Conservation (phyloP, 2,329 filamentous ascomycete species). For the Westerdykella sp. region DNA sequence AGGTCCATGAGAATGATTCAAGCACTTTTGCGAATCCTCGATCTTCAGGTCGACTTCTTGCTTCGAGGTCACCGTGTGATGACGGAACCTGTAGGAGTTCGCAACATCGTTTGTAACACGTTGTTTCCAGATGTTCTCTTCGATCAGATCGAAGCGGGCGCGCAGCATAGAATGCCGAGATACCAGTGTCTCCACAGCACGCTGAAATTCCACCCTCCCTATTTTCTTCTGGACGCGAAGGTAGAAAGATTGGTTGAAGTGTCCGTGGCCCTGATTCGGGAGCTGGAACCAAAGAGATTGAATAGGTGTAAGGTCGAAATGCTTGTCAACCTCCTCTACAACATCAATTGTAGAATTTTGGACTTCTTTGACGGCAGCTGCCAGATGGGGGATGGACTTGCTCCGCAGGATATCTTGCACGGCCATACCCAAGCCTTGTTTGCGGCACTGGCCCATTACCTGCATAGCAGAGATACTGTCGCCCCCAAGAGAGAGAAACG, state of each 20-base stretch:
- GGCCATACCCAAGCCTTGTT: constrained; percentile 40
- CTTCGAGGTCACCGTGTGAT: constrained; percentile 16
- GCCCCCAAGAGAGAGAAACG: constrained; percentile 43
- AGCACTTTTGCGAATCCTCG: constrained; percentile 24
- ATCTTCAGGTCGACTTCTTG: constrained; percentile 26
- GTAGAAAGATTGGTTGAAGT: constrained; percentile 34
- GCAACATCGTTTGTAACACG: constrained; percentile 25
- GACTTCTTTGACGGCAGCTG: constrained; percentile 16
- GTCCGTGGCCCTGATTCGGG: constrained; percentile 26
- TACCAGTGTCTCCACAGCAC: constrained; percentile 19
- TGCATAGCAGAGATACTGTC: constrained; percentile 49
- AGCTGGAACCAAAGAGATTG: constrained; percentile 29
- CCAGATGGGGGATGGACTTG: constrained; percentile 39
- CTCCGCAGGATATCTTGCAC: constrained; percentile 46
- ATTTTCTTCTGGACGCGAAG: constrained; percentile 24
- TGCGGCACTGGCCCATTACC: constrained; percentile 44
- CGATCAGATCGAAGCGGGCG: constrained; percentile 21
- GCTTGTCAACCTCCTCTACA: constrained; percentile 22
- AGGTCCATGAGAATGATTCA: constrained; percentile 21
- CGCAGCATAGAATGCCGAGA: constrained; percentile 30
- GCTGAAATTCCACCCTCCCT: constrained; percentile 18
- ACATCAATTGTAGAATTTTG: constrained; percentile 12
- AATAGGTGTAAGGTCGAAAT: constrained; percentile 29
- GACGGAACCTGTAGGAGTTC: constrained; percentile 25
- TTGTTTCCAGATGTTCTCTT: constrained; percentile 25